Percentiles rank a stretch among this genome's conserved stretches.
phyloP scores from a whole-genome alignment of 768 basidiomycete species.

The Suillus ampliporus region DNA sequence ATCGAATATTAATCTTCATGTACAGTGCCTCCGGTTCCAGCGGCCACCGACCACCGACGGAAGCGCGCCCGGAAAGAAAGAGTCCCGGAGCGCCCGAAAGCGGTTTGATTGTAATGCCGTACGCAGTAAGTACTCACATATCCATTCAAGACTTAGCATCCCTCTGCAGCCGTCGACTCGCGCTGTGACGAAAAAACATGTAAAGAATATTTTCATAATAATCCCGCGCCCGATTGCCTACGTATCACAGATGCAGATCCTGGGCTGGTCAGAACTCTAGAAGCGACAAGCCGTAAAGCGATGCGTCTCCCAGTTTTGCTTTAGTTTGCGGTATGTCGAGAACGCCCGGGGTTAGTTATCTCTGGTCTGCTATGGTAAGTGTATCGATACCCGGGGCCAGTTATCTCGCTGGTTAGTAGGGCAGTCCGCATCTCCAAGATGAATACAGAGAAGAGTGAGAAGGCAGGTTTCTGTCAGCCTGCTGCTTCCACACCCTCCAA shows the following conservation, averaged over 20 bases:
- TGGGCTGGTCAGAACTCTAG: neutral
- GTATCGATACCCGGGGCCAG: neutral
- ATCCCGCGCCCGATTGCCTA: neutral
- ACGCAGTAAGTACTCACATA: neutral
- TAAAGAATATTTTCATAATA: neutral
- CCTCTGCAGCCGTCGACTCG: neutral
- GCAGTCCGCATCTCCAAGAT: too few relatives aligned
- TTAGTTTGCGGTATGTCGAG: neutral
- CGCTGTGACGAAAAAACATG: neutral
- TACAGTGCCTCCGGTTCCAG: neutral
- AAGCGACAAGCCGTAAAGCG: neutral
- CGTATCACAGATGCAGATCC: neutral
- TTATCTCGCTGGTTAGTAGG: neutral
- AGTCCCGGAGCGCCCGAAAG: neutral
- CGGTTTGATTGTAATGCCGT: neutral
- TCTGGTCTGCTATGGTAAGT: neutral
- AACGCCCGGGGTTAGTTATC: neutral
- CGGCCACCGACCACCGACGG: neutral
- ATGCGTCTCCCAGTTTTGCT: neutral
- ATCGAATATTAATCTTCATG: neutral
- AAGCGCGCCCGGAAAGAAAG: neutral
- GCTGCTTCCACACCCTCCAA: too few relatives aligned
- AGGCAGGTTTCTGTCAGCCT: too few relatives aligned
- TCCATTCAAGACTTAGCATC: neutral
- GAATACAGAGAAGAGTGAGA: too few relatives aligned